These are phyloP conservation scores for Pochonia chlamydosporia DNA, from an alignment of 2,329 filamentous ascomycete genomes.

Conservation along the genomic window DNA sequence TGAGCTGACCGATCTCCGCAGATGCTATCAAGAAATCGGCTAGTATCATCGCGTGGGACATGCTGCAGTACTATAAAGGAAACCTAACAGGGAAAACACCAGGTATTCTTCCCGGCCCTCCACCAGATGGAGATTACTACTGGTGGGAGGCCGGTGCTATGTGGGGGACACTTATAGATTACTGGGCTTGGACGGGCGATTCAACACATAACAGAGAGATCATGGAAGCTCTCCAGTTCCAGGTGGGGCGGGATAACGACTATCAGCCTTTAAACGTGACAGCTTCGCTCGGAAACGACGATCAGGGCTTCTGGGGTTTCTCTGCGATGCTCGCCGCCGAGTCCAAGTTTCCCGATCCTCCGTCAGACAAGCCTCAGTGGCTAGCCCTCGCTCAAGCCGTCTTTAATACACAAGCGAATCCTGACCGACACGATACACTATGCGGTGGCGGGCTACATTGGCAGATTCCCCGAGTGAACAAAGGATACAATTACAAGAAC, in stretches of 20 bases:
- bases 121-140: constrained; percentile 46
- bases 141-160: constrained; percentile 63
- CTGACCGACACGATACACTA: constrained; percentile 51
- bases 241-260: constrained; percentile 45
- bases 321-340: constrained; percentile 56
- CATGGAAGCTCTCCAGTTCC: constrained; percentile 45
- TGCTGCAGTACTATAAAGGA: constrained; percentile 41
- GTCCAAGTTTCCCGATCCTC: constrained; percentile 49
- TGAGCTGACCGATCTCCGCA: too few species aligned
- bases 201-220: constrained; percentile 48
- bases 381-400: constrained; percentile 56
- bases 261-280: constrained; percentile 53
- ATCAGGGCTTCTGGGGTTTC: constrained; percentile 64
- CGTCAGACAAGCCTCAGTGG: constrained; percentile 43
- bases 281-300: constrained; percentile 53
- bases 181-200: constrained; percentile 59
- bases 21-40: constrained; percentile 34
- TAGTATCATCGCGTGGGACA: constrained; percentile 34
- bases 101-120: constrained; percentile 43
- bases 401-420: constrained; percentile 50
- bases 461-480: constrained; percentile 72
- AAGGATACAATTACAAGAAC: constrained; percentile 72
- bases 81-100: constrained; percentile 38
- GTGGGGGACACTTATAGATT: constrained; percentile 58
- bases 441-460: constrained; percentile 62